Evolutionary conservation across 805 yeast species (phyloP), one percentile per base, ranked within the genome.

Genomic region (Wickerhamomyces ciferrii): DNA sequence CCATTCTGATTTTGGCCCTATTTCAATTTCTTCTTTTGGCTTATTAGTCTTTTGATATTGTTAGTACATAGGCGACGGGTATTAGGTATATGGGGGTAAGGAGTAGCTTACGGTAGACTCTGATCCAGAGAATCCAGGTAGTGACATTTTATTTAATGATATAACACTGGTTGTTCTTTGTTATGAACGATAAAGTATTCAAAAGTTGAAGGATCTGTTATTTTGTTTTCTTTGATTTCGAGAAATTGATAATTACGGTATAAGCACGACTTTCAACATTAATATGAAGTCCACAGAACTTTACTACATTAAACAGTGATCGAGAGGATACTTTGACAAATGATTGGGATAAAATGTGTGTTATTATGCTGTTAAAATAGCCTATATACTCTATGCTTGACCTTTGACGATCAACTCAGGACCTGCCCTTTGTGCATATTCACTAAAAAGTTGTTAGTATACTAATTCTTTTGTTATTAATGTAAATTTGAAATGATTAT

Each of bases 351-450:
- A n/a, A n/a, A n/a, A n/a, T n/a, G n/a, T n/a, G n/a, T n/a, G n/a
- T n/a, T n/a, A n/a, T n/a, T n/a, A n/a, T n/a, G n/a, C n/a, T n/a
- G n/a, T n/a, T n/a, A n/a, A n/a, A n/a, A 5, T 32, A 18, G 5
- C 20, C 21, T 18, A 9, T 34, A 13, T 17, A 34, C 4, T 9
- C 35, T 31, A 42, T 3, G 40, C 31, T 6, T 15, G 14, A 15
- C 60, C 74, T 50, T 76, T 81, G 23, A 68, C 76, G 32, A 85
- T 78, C 45, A 68, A 66, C 31, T 76, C 75, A 9, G 65, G 49
- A 5, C 83, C 83, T 0, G 89, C 89, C 50, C 91, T 73, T 61
- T 76, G 82, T 5, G 88, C 92, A 87, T 92, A 88, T 59, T 89
- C 96, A 8, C 78, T 72, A 75, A 74, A 70, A 46, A 71, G 14